Base-by-base conservation (phyloP, 331 rosid genomes). In the Quercus tomentella region DNA sequence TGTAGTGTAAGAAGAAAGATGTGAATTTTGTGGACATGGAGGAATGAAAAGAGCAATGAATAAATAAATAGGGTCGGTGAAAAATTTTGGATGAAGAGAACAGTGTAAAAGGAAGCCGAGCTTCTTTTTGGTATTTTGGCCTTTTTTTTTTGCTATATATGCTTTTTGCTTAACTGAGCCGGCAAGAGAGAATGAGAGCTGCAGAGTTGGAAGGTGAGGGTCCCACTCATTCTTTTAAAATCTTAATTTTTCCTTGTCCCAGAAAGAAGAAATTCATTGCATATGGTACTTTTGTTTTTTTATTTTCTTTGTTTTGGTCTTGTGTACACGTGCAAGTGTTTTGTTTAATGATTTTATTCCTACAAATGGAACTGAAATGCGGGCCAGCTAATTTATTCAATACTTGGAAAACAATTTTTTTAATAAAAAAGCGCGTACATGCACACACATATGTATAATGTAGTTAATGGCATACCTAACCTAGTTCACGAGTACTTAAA, bases 141-240 rank as follows among this genome's bases (percentile, higher is more conserved):
- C 55, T 49, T 63, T 28, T 1, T 17, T 56, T 56, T 20, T 11
- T n/a, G 70, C 45, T 8, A 41, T 37, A 37, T 7, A 8, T 8
- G 49, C 31, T 21, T 77, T 33, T 77, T 33, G 17, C 83, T 79
- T 22, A 65, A 51, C 90, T 51, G 33, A 20, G 52, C 66, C 41
- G 45, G 25, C 3, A 22, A 71, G 54, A 16, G 62, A 18, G 37
- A 52, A 23, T 1, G 23, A 23, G 25, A 4, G 17, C 18, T 41
- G 20, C 18, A 55, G 41, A 4, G 61, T 25, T 4, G 35, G 51
- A 16, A 8, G 17, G 28, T 58, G 4, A 49, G 18, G 60, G 51
- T 6, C 90, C 90, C 78, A 76, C 73, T 37, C 45, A 8, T 37
- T 37, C 43, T 37, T 37, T 2, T 37, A 8, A 37, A 37, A 37